Evolutionary conservation across 345 rosid species (phyloP).

Genomic region (Eucalyptus grandis): DNA sequence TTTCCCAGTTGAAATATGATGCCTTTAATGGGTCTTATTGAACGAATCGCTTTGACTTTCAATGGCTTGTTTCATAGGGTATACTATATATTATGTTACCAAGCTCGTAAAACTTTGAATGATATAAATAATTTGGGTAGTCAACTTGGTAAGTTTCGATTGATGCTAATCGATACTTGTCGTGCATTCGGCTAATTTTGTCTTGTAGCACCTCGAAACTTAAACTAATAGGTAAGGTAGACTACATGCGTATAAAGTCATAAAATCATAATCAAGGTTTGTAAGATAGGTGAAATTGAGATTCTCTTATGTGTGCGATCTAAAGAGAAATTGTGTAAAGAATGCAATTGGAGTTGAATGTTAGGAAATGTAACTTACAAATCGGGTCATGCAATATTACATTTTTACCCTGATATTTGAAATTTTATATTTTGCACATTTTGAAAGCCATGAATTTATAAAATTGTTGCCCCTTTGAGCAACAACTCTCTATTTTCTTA

Average conservation of each 20-base stretch:
- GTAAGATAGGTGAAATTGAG: not conserved
- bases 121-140: not conserved
- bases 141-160: not conserved
- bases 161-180: not conserved
- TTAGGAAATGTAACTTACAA: not conserved
- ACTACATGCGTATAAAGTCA: not conserved
- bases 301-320: not conserved
- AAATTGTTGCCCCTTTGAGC: not conserved
- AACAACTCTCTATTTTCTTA: not conserved
- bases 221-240: not conserved
- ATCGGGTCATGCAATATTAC: not conserved
- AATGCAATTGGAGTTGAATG: not conserved
- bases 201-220: not conserved
- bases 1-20: not conserved
- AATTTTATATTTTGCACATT: not conserved
- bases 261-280: not conserved
- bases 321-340: not conserved
- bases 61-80: not conserved
- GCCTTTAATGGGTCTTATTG: not conserved
- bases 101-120: not conserved
- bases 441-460: not conserved
- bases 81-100: not conserved
- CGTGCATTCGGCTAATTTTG: not conserved
- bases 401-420: not conserved
- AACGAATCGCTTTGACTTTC: not conserved